Base-by-base conservation (phyloP, 805 yeast species). In the Candida chauliodis region DNA sequence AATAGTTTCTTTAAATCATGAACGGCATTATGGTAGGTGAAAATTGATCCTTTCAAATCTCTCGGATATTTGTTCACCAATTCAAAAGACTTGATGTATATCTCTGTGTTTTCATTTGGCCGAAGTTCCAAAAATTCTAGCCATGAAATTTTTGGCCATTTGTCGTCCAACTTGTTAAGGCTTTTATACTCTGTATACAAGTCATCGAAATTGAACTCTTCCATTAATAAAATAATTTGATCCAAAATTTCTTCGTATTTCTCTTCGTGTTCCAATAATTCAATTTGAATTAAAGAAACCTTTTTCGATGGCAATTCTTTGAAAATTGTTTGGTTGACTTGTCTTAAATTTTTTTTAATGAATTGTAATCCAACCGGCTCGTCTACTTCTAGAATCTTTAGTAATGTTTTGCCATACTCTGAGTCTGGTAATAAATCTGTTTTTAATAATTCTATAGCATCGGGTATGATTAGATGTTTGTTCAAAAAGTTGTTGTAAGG, bases 71-170 rank as follows among this genome's bases (percentile, higher is more conserved):
- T 25, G 7, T 31, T 14, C 9, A 36, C 16, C n/a, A 67, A 44
- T 44, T 68, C 73, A 37, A 44, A 61, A 1, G 61, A 43, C 38
- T 68, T 66, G 19, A 64, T 41, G 35, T 66, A 67, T 6, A 54
- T 34, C 8, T 42, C 49, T 5, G 56, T 36, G 14, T 48, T 53
- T 23, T 14, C 9, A 24, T 24, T 19, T 10, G 26, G 26, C 17
- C 26, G 21, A 6, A 33, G 17, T 16, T 15, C n/a, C 13, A 68
- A 37, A 39, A 54, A 68, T 26, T 63, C 69, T 8, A 58, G 43
- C 73, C 72, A 68, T 19, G 62, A 48, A 7, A 59, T 45, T 30
- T 64, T 63, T 14, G 69, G 70, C 70, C 69, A 64, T 11, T 41
- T 39, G 1, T 56, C 47, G 1, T 42, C 34, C 25, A 66, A 49